Evolutionary conservation across 2,329 filamentous ascomycete species (phyloP).

Genomic region (Stagonosporopsis vannaccii): DNA sequence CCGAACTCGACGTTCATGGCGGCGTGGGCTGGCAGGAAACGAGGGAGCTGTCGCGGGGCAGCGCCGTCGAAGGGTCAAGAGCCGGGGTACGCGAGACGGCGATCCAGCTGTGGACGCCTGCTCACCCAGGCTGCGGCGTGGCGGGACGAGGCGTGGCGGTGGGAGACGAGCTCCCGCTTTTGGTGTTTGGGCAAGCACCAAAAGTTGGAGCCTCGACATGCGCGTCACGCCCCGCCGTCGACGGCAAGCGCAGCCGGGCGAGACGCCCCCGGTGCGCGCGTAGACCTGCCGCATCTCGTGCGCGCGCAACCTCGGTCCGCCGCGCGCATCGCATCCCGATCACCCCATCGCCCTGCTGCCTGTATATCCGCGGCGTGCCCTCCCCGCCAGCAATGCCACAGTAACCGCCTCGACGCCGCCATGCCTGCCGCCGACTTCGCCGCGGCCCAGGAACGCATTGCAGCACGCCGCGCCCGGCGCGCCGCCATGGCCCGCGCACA

Average conservation of each 20-base stretch:
- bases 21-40: not conserved
- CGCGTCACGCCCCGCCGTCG: conserved; percentile 1
- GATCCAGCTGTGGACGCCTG: conserved; percentile 21
- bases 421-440: conserved; percentile 73
- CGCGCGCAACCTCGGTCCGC: conserved; percentile 39
- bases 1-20: conserved; percentile 44
- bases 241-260: not conserved
- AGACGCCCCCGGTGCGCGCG: conserved; percentile 10
- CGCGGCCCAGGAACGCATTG: conserved; percentile 86
- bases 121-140: conserved; percentile 42
- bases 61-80: not conserved
- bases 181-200: no score
- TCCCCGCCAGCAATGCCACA: not conserved
- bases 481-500: conserved; percentile 68
- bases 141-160: no score
- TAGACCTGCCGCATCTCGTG: not conserved
- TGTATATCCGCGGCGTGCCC: not conserved
- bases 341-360: conserved; percentile 27
- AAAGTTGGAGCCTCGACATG: not conserved
- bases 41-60: not conserved
- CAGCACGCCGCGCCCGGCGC: conserved; percentile 78
- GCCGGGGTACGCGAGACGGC: no score
- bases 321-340: conserved; percentile 19
- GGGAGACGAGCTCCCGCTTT: not conserved
- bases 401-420: conserved; percentile 13